phyloP scores from a whole-genome alignment of 1,139 yeast genomes.

The Taiozyma onychis region DNA sequence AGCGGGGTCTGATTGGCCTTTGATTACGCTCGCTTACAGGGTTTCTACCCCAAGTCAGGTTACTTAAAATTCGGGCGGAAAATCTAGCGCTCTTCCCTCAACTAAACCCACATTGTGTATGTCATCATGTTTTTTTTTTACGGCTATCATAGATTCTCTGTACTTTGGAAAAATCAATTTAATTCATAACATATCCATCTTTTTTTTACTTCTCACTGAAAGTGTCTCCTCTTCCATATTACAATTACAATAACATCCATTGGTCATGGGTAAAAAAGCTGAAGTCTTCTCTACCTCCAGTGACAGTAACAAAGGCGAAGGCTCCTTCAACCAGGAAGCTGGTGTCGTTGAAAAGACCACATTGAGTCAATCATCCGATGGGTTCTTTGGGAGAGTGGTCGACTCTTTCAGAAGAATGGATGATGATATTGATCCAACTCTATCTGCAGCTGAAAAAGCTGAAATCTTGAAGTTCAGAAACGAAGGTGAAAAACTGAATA shows the following conservation, averaged over 20 bases:
- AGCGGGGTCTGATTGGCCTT: neutral
- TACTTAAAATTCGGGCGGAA: neutral
- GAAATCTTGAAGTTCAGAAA: slow-evolving; percentile 17
- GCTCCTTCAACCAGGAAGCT: slow-evolving; percentile 18
- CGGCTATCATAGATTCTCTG: neutral
- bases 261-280: slow-evolving; percentile 10
- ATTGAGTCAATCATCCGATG: slow-evolving; percentile 2
- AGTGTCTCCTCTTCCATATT: neutral
- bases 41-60: neutral
- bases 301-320: slow-evolving; percentile 12
- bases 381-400: slow-evolving; percentile 34
- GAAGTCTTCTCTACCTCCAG: slow-evolving; percentile 3
- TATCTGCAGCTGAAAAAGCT: slow-evolving; percentile 55
- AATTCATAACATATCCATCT: neutral
- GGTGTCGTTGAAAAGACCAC: slow-evolving; percentile 14
- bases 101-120: neutral
- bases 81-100: neutral
- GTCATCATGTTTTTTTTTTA: neutral
- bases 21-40: neutral
- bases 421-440: slow-evolving; percentile 58
- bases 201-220: neutral
- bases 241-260: neutral
- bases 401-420: slow-evolving; percentile 57
- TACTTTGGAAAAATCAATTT: neutral
- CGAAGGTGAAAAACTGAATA: slow-evolving; percentile 33